phyloP scores from a whole-genome alignment of 163 green algal genomes.

The Volvox carteri region DNA sequence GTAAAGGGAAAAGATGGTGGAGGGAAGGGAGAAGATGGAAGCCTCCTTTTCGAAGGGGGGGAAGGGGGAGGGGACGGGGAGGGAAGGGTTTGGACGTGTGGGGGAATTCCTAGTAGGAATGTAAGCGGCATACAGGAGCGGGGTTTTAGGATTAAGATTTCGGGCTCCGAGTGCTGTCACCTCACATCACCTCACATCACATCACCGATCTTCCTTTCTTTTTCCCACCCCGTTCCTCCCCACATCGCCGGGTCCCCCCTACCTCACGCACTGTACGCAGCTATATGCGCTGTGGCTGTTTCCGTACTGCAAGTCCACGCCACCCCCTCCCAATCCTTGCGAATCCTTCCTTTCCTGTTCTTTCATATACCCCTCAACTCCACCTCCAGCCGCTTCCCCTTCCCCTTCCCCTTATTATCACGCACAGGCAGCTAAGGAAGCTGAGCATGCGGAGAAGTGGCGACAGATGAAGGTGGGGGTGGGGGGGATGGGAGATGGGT shows the following conservation, averaged over 20 bases:
- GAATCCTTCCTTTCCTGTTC: neutral
- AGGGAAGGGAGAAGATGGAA: neutral
- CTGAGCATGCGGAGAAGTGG: constrained; percentile 86
- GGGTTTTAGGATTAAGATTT: neutral
- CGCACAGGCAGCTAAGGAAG: constrained; percentile 76
- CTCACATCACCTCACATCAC: too few relatives aligned
- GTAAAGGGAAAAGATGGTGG: neutral
- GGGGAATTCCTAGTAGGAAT: too few relatives aligned
- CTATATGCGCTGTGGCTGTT: too few relatives aligned
- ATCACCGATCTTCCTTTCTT: too few relatives aligned
- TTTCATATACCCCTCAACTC: neutral
- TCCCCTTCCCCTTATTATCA: neutral
- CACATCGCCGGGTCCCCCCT: too few relatives aligned
- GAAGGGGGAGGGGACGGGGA: neutral
- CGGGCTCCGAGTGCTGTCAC: too few relatives aligned
- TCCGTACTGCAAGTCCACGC: too few relatives aligned
- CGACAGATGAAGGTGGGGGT: constrained; percentile 85
- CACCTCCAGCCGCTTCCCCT: too few relatives aligned
- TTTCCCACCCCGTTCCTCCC: too few relatives aligned
- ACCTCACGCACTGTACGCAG: too few relatives aligned
- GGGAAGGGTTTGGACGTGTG: neutral
- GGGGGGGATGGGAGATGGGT: neutral
- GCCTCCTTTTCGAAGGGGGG: neutral
- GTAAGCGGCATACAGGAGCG: neutral
- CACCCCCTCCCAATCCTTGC: neutral